Evolutionary conservation across 2,329 filamentous ascomycete genomes (phyloP), one percentile per base, ranked within the genome.

Genomic region (Aspergillus brunneoviolaceus): DNA sequence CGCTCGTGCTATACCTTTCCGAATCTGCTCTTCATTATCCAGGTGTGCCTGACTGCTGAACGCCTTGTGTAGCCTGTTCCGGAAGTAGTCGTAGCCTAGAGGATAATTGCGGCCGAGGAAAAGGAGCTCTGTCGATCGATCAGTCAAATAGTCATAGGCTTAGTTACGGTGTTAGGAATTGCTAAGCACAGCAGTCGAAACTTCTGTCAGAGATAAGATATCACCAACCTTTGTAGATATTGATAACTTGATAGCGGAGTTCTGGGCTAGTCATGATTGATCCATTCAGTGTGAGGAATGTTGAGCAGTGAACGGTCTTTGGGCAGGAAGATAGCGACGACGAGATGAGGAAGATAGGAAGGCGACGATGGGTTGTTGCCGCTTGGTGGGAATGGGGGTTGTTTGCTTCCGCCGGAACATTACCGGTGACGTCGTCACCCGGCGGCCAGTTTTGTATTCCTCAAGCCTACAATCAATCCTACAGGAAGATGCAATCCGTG

Each of bases 31-130:
- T 63, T 94, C 89, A 66, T 95, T 87, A 2, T 80, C 82, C 60
- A 96, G 72, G 47, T 82, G 76, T 2, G 88, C 85, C 67, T 96
- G 92, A 51, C 87, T 86, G 66, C 88, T 85, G 77, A 98, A 99
- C 0, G 94, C 94, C 62, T 87, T 87, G 78, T 97, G 92, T 10
- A 97, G 80, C 2, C 92, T 86, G 7, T 87, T 85, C 11, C 89
- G 86, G 74, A 96, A 97, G 78, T 93, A 97, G 31, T 82, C 78
- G 78, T 87, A 96, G 51, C 95, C 95, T 16, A 90, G 82, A 1
- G 95, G 94, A 70, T 98, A 98, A 60, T 94, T 89, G 58, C 88
- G 86, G 35, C 94, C 92, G 14, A 98, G 82, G 69, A 89, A 87
- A 49, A 99, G 84, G 11, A 97, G 85, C 70, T 96, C 92, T 96